These are phyloP conservation scores for Tephrocybe sp. DNA, from an alignment of 768 basidiomycete species.

Conservation along the genomic window DNA sequence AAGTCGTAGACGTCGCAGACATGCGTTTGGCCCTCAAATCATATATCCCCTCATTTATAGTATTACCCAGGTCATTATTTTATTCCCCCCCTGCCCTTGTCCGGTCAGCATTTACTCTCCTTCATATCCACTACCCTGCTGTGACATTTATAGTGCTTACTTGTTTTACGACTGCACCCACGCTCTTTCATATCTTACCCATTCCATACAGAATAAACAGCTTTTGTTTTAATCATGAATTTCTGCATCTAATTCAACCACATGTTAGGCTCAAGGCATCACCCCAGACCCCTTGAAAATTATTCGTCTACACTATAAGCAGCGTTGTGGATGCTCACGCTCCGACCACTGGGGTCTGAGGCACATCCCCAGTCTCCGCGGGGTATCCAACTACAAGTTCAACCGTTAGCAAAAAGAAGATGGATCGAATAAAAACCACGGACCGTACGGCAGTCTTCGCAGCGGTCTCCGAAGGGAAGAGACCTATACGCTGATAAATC, in stretches of 20 bases:
- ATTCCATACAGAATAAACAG: conserved; percentile 18
- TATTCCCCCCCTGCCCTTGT: conserved; percentile 14
- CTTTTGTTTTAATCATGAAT: conserved; percentile 13
- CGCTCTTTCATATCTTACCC: conserved; percentile 19
- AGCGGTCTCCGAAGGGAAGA: conserved; percentile 84
- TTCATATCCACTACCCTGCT: conserved; percentile 8
- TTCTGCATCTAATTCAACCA: conserved; percentile 24
- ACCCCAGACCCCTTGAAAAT: conserved; percentile 18
- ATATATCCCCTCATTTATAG: conserved; percentile 19
- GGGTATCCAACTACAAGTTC: conserved; percentile 74
- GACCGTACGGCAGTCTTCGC: conserved; percentile 90
- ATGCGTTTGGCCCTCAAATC: conserved; percentile 6
- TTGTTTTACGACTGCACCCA: conserved; percentile 15
- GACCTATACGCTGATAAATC: conserved; percentile 38
- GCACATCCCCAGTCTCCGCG: conserved; percentile 96
- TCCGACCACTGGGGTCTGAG: conserved; percentile 91
- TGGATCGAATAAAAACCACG: conserved; percentile 23
- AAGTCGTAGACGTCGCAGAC: conserved; percentile 23
- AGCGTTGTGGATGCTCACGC: conserved; percentile 92
- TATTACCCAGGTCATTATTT: conserved; percentile 20
- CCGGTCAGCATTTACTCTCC: conserved; percentile 13
- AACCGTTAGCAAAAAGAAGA: conserved; percentile 12
- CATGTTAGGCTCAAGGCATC: conserved; percentile 23
- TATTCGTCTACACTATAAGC: conserved; percentile 58
- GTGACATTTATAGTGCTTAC: conserved; percentile 17